A percentile compares a stretch with the other conserved stretches of the same genome.
phyloP scores from a whole-genome alignment of 306 rosid genomes.

The Pterocarpus santalinus region DNA sequence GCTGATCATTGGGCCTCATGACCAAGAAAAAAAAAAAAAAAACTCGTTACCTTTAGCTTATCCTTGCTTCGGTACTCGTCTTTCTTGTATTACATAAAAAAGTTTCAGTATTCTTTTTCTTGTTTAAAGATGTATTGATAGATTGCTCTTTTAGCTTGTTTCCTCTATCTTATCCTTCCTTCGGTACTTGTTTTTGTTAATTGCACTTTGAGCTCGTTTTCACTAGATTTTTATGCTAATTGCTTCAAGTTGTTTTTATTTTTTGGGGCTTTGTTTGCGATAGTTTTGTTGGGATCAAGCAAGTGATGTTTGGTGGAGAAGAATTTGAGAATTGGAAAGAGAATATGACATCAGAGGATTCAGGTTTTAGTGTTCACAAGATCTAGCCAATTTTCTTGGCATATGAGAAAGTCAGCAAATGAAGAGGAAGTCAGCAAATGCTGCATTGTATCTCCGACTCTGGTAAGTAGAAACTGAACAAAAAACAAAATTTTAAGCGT shows the following conservation, averaged over 20 bases:
- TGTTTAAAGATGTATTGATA: neutral
- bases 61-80: neutral
- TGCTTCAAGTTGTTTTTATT: neutral
- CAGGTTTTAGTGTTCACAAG: constrained; percentile 75
- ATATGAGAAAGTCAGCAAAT: neutral
- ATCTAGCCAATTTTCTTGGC: constrained; percentile 57
- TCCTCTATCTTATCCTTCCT: neutral
- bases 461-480: constrained; percentile 2
- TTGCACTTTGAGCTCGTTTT: neutral
- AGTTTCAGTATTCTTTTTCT: neutral
- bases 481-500: neutral
- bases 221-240: constrained; percentile 17
- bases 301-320: constrained; percentile 79
- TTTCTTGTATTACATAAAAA: neutral
- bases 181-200: neutral
- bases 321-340: constrained; percentile 93
- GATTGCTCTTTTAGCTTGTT: neutral
- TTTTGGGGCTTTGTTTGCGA: constrained; percentile 1
- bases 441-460: neutral
- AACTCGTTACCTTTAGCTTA: neutral
- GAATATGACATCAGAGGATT: constrained; percentile 76
- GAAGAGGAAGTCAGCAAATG: neutral
- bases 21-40: too few relatives aligned
- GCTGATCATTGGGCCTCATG: too few relatives aligned
- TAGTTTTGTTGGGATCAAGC: constrained; percentile 88